Evolutionary conservation across 192 early-diverging fungal genomes (phyloP).

Genomic region (Entophlyctis luteolus): DNA sequence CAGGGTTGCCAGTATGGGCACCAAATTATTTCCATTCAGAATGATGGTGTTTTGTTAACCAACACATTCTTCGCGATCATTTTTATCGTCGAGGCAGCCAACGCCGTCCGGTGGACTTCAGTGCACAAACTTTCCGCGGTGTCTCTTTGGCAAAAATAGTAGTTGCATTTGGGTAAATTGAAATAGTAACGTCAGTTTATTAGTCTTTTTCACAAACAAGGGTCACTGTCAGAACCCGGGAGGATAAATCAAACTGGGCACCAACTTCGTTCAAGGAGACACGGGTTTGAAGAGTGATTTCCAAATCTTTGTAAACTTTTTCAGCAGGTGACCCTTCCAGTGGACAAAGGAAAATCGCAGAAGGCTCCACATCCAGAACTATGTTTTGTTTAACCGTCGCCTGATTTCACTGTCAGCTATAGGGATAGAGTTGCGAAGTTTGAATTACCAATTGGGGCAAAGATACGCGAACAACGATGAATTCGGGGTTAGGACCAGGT

Average conservation of each 20-base stretch:
- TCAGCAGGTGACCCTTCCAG: background rate
- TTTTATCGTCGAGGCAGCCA: too few species aligned
- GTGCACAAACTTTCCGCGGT: too few species aligned
- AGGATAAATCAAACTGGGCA: slow-evolving; percentile 21
- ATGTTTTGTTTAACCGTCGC: slow-evolving; percentile 1
- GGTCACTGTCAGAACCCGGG: slow-evolving; percentile 12
- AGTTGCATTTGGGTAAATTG: too few species aligned
- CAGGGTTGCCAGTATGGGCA: too few species aligned
- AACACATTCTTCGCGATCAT: too few species aligned
- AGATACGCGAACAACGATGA: slow-evolving; percentile 13
- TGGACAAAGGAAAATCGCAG: background rate
- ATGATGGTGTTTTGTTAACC: too few species aligned
- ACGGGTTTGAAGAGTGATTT: background rate
- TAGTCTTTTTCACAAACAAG: slow-evolving; percentile 12
- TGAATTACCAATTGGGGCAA: slow-evolving; percentile 23
- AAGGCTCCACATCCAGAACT: slow-evolving; percentile 3
- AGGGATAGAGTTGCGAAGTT: too few species aligned
- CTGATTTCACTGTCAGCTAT: too few species aligned
- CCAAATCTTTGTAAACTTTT: background rate
- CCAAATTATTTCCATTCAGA: too few species aligned
- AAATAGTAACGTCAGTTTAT: too few species aligned
- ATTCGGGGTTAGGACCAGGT: background rate
- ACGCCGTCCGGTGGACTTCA: too few species aligned
- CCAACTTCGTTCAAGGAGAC: slow-evolving; percentile 18
- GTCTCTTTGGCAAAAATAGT: too few species aligned